Conservation (phyloP, 192 early-diverging fungal genomes). For the Coemansia sp. region DNA sequence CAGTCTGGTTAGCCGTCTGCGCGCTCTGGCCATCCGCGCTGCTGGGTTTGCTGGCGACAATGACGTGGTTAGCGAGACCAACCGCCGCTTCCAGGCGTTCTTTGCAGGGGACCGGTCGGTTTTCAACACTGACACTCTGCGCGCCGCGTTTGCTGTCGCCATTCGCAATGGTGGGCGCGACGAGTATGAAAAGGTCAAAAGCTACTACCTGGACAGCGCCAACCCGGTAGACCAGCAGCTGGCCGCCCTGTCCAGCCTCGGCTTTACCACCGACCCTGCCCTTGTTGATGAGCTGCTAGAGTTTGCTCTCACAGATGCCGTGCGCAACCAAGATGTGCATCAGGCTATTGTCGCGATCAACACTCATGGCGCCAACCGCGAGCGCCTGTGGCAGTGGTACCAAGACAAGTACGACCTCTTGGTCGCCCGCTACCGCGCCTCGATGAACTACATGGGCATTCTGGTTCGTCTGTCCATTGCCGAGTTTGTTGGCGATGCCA, state of each 20-base stretch:
- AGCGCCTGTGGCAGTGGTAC: slow-evolving; percentile 71
- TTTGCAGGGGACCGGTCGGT: slow-evolving; percentile 65
- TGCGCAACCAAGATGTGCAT: slow-evolving; percentile 75
- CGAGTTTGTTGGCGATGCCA: slow-evolving; percentile 63
- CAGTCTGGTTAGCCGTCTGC: slow-evolving; percentile 73
- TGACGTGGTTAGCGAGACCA: slow-evolving; percentile 66
- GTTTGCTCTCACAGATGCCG: slow-evolving; percentile 67
- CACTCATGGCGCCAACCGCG: slow-evolving; percentile 60
- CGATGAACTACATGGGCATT: slow-evolving; percentile 67
- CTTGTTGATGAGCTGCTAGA: slow-evolving; percentile 66
- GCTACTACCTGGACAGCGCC: slow-evolving; percentile 64
- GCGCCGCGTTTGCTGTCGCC: slow-evolving; percentile 65
- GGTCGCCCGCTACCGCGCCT: slow-evolving; percentile 65
- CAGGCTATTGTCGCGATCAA: slow-evolving; percentile 57
- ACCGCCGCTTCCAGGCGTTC: slow-evolving; percentile 69
- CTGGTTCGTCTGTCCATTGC: slow-evolving; percentile 67
- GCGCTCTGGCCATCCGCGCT: slow-evolving; percentile 73
- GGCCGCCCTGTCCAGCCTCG: slow-evolving; percentile 67
- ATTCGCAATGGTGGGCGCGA: slow-evolving; percentile 64
- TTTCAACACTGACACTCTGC: slow-evolving; percentile 57
- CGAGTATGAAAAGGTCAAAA: slow-evolving; percentile 67
- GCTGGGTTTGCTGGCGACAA: slow-evolving; percentile 74
- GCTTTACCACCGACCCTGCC: slow-evolving; percentile 58
- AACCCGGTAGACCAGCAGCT: slow-evolving; percentile 71
- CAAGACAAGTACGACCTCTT: slow-evolving; percentile 65